Evolutionary conservation across 306 rosid genomes (phyloP), one percentile per base, ranked within the genome.

Genomic region (Sicyos baderoa): DNA sequence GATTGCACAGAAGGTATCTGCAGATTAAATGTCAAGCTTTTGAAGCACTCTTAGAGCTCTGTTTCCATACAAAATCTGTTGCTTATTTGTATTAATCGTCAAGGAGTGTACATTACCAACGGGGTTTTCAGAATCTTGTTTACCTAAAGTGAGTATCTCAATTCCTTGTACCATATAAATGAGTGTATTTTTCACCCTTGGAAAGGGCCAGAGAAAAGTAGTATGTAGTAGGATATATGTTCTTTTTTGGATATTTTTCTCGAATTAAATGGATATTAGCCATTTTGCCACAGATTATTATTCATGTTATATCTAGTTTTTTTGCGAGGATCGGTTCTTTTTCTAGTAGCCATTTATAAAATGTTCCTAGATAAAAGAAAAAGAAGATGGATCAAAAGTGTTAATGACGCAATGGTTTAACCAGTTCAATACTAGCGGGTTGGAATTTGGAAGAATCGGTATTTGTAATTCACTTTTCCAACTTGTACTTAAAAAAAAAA

Each of bases 1-100:
- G 74, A 81, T 93, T 17, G 89, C 91, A 0, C 81, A 82, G 78
- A 93, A 82, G 83, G 86, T 89, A 42, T 75, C 86, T 40, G 29
- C 11, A 25, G 81, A 74, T 71, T 64, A 23, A 22, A 68, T 64
- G 23, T 64, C 37, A 2, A 54, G 25, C 32, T 6, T 14, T 18
- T 52, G 21, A 22, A 3, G 55, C 4, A 52, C 7, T 54, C 2
- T 1, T 40, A 9, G 23, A 53, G 5, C 59, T 4, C 23, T 14
- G 5, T 27, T 27, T 48, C 50, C 25, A 49, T 12, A 3, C 11
- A n/a, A 3, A 65, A 45, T 47, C 40, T 45, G 55, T 45, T 21
- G 4, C 22, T 59, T 27, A 13, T 25, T 25, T 64, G n/a, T n/a
- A 14, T 65, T 6, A 13, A 6, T 8, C 0, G 21, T 48, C 71